phyloP scores from a whole-genome alignment of 2,329 filamentous ascomycete genomes.

The Nannizzia gypsea region DNA sequence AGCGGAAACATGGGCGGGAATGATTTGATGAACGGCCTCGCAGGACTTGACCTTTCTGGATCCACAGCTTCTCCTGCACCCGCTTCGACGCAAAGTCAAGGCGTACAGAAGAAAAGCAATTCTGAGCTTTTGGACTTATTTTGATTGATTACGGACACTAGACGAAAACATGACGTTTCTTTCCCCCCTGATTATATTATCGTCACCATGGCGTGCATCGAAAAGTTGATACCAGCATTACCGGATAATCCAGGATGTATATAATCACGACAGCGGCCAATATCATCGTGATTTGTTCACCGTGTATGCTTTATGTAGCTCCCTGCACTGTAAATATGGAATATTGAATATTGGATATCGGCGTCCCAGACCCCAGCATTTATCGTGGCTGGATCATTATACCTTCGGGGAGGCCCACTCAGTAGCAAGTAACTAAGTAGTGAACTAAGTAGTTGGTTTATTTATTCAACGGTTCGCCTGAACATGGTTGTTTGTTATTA shows the following conservation, averaged over 20 bases:
- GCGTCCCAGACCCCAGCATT: background rate
- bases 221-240: background rate
- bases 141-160: constrained; percentile 21
- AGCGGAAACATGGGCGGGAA: constrained; percentile 25
- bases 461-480: background rate
- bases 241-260: background rate
- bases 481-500: background rate
- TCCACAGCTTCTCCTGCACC: constrained; percentile 19
- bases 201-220: background rate
- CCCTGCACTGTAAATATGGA: background rate
- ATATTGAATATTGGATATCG: background rate
- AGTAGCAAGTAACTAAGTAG: background rate
- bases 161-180: background rate
- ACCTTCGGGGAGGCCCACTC: background rate
- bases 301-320: background rate
- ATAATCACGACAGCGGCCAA: background rate
- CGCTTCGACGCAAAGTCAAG: constrained; percentile 10
- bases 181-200: background rate
- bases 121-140: constrained; percentile 47
- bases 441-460: background rate
- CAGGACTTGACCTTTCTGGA: constrained; percentile 61
- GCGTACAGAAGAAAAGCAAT: constrained; percentile 38
- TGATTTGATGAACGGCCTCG: constrained; percentile 72
- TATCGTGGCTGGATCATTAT: background rate
- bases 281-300: background rate